Percentiles rank a stretch among this genome's conserved stretches.
Conservation (phyloP, 768 basidiomycete species). For the Lenzites betulinus region DNA sequence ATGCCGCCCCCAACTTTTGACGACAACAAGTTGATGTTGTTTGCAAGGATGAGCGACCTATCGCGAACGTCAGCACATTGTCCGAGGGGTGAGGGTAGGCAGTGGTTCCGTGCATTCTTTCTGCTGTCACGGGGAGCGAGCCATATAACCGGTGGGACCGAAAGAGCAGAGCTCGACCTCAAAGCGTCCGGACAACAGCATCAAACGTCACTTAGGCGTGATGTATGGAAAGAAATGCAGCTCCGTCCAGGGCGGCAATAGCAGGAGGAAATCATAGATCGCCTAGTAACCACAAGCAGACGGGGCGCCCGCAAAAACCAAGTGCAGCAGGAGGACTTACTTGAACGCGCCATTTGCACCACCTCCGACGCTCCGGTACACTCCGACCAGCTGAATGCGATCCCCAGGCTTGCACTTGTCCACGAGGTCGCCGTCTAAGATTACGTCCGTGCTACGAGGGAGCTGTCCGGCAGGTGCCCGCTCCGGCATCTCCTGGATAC, state of each 20-base stretch:
- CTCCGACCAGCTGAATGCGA: slow-evolving; percentile 93
- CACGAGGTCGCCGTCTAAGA: slow-evolving; percentile 94
- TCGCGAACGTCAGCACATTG: slow-evolving; percentile 18
- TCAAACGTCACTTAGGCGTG: not conserved
- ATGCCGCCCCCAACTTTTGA: slow-evolving; percentile 95
- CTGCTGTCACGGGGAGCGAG: not conserved
- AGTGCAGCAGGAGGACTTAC: slow-evolving; percentile 45
- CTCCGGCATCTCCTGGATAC: slow-evolving; percentile 99
- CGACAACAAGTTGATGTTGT: slow-evolving; percentile 92
- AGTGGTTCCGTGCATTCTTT: not conserved
- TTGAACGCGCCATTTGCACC: slow-evolving; percentile 93
- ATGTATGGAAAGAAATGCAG: too few species aligned
- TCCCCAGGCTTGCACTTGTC: slow-evolving; percentile 98
- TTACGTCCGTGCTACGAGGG: slow-evolving; percentile 94
- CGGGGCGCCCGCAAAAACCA: not conserved
- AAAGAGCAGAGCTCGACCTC: not conserved
- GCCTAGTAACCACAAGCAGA: not conserved
- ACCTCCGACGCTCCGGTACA: slow-evolving; percentile 92
- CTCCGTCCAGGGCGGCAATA: too few species aligned
- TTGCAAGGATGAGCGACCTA: slow-evolving; percentile 91
- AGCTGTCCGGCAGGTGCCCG: slow-evolving; percentile 96
- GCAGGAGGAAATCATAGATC: not conserved
- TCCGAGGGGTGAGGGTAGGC: not conserved
- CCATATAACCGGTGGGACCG: not conserved
- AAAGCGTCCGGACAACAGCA: not conserved